These are phyloP conservation scores for Blastocystis hominis DNA, from an alignment of 352 stramenopile species.

Conservation along the genomic window DNA sequence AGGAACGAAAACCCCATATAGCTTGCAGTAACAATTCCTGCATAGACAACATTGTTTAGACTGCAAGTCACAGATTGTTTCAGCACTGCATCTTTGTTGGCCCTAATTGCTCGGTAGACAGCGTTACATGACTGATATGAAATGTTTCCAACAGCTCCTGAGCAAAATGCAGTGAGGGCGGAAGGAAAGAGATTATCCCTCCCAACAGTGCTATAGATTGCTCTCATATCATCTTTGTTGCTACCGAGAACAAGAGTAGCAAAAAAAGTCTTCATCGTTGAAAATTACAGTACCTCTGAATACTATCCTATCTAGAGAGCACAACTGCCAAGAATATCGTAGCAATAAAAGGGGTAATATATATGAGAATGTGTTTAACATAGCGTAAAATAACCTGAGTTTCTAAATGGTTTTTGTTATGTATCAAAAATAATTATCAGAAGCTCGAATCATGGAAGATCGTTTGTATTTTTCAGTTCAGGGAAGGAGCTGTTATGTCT, in stretches of 20 bases:
- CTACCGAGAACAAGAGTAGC: neutral
- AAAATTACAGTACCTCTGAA: no score
- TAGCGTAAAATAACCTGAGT: no score
- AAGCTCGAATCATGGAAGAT: no score
- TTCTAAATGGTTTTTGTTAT: no score
- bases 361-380: no score
- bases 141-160: neutral
- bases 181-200: neutral
- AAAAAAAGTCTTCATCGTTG: no score
- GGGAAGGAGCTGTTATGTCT: no score
- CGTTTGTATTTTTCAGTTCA: no score
- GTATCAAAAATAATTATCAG: no score
- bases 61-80: neutral
- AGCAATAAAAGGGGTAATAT: no score
- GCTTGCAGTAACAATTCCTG: neutral
- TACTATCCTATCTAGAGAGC: no score
- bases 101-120: neutral
- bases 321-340: no score
- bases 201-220: neutral
- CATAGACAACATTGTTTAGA: neutral
- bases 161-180: neutral
- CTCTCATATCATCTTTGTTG: neutral
- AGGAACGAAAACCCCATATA: neutral
- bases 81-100: neutral
- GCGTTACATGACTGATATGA: neutral